Conservation (phyloP, 2,329 filamentous ascomycete genomes). For the Alternaria ventricosa region DNA sequence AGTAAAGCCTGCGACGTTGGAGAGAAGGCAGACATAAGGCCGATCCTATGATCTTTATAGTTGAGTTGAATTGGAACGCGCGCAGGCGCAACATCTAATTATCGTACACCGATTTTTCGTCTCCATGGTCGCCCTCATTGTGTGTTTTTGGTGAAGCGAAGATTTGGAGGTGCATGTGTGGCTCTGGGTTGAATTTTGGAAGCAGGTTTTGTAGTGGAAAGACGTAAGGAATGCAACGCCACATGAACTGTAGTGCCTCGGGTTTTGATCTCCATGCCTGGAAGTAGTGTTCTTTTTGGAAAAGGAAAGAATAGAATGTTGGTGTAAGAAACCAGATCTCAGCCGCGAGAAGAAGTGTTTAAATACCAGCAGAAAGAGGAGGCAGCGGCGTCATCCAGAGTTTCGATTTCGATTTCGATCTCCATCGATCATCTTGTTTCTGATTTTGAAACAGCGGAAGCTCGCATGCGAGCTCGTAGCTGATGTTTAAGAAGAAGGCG, state of each 20-base stretch:
- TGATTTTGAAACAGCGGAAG: neutral
- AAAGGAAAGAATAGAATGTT: fast-evolving
- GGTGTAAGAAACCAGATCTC: neutral
- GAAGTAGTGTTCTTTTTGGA: fast-evolving
- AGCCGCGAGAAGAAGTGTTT: neutral
- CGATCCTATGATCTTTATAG: no score
- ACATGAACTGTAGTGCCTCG: fast-evolving
- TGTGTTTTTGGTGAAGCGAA: no score
- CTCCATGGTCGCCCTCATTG: neutral
- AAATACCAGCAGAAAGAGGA: neutral
- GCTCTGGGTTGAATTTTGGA: no score
- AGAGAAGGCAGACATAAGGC: neutral
- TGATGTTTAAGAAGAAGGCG: neutral
- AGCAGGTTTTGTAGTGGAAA: no score
- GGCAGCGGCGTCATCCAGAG: neutral
- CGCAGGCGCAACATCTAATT: neutral
- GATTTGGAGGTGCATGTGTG: no score
- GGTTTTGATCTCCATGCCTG: neutral
- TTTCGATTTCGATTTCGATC: neutral
- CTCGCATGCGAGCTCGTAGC: neutral
- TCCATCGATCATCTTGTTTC: neutral
- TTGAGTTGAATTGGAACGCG: no score
- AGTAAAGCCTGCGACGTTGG: neutral
- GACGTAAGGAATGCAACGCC: neutral
- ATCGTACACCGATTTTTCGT: neutral